Conservation (phyloP, 345 rosid genomes). For the Eucalyptus tenuipes region DNA sequence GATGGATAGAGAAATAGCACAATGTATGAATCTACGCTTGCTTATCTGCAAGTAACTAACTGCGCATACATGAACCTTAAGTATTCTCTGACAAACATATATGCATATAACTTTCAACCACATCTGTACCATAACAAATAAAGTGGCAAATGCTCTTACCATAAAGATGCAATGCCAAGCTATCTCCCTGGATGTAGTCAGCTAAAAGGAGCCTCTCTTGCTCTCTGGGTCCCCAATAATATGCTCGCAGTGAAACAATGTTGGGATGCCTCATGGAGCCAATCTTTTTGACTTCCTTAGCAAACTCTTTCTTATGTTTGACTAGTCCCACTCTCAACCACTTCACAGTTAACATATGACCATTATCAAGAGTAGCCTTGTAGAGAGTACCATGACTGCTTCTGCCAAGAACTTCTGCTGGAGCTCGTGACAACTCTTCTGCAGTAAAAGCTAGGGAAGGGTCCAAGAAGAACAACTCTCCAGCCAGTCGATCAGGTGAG, state of each 20-base stretch:
- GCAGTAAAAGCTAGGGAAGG: constrained; percentile 65
- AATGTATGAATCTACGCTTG: background rate
- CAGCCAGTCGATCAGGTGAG: constrained; percentile 94
- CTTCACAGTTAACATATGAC: constrained; percentile 82
- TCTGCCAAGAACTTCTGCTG: constrained; percentile 98
- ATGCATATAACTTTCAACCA: background rate
- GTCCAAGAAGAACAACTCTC: constrained; percentile 78
- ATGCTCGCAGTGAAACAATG: constrained; percentile 75
- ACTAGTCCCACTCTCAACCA: constrained; percentile 95
- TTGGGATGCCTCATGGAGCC: constrained; percentile 65
- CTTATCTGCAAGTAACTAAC: background rate
- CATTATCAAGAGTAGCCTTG: constrained; percentile 77
- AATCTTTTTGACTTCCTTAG: constrained; percentile 75
- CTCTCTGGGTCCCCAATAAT: constrained; percentile 95
- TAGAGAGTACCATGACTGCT: constrained; percentile 95
- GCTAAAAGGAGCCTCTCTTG: constrained; percentile 90
- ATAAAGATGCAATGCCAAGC: constrained; percentile 84
- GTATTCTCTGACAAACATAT: background rate
- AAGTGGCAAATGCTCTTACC: constrained; percentile 33
- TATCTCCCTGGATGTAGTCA: constrained; percentile 78
- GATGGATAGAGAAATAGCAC: background rate
- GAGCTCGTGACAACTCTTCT: constrained; percentile 91
- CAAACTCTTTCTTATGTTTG: constrained; percentile 82
- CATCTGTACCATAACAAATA: background rate
- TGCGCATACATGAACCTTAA: background rate